Evolutionary conservation across 2,329 filamentous ascomycete species (phyloP).

Genomic region (Fusarium dlaminii): DNA sequence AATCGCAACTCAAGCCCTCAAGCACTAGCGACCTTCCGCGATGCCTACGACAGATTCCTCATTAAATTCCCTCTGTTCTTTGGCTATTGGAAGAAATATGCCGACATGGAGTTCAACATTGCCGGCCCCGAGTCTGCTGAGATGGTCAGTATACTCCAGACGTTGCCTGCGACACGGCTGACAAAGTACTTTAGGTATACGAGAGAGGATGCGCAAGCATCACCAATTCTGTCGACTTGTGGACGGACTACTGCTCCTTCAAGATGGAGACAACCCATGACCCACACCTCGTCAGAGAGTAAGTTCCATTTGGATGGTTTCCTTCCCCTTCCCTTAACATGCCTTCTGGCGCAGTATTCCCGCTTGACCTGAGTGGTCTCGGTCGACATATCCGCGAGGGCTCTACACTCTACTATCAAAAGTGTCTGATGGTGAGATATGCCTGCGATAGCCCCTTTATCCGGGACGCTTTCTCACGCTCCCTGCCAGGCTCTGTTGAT

Average conservation of each 20-base stretch:
- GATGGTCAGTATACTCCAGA: constrained; percentile 71
- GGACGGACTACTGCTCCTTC: constrained; percentile 97
- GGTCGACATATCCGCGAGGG: constrained; percentile 47
- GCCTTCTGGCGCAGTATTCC: constrained; percentile 57
- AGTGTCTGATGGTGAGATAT: constrained; percentile 74
- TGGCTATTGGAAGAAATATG: constrained; percentile 99
- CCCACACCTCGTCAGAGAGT: constrained; percentile 97
- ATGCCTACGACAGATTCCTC: constrained; percentile 91
- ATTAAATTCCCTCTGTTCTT: constrained; percentile 95
- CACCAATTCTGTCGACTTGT: constrained; percentile 92
- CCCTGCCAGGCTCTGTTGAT: constrained; percentile 69
- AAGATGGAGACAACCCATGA: constrained; percentile 98
- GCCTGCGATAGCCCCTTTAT: constrained; percentile 66
- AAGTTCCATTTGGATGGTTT: constrained; percentile 79
- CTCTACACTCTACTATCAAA: constrained; percentile 52
- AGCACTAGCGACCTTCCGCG: constrained; percentile 85
- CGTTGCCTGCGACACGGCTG: neutral
- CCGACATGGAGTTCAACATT: constrained; percentile 96
- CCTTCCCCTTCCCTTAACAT: constrained; percentile 75
- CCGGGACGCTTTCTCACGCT: constrained; percentile 73
- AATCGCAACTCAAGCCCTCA: constrained; percentile 97
- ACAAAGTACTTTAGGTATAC: constrained; percentile 73
- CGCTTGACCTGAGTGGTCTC: constrained; percentile 55
- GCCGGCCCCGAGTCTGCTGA: constrained; percentile 96
- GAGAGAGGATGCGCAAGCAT: constrained; percentile 95